phyloP scores from a whole-genome alignment of 352 stramenopile genomes.

The Globisporangium lucens region DNA sequence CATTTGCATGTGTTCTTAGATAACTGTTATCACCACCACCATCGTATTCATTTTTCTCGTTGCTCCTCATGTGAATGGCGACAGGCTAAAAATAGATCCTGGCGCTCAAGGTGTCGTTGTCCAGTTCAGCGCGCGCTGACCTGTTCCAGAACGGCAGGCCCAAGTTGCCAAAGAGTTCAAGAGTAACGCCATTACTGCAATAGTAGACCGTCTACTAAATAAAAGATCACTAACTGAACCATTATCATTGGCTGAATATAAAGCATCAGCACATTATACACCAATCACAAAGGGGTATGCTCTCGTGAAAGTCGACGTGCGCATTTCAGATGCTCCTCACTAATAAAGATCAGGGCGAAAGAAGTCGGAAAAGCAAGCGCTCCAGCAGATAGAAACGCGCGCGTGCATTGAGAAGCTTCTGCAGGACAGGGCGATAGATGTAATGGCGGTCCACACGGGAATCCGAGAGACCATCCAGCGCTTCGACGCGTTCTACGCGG shows the following conservation, averaged over 20 bases:
- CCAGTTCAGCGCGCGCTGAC: background rate
- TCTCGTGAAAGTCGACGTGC: conserved; percentile 6
- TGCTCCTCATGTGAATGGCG: too few relatives aligned
- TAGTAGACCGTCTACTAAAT: background rate
- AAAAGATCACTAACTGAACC: background rate
- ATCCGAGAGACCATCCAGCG: conserved; percentile 30
- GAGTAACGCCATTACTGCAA: background rate
- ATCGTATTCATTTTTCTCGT: too few relatives aligned
- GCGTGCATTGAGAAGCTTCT: background rate
- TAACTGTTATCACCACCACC: too few relatives aligned
- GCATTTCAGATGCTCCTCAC: background rate
- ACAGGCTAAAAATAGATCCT: background rate
- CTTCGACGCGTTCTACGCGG: conserved; percentile 66
- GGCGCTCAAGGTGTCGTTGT: background rate
- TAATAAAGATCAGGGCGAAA: background rate
- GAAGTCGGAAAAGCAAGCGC: background rate
- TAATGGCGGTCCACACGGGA: conserved; percentile 6
- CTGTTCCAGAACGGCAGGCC: background rate
- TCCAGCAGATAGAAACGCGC: background rate
- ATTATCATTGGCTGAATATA: background rate
- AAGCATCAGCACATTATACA: background rate
- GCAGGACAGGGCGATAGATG: background rate
- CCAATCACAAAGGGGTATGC: background rate
- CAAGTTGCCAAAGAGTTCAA: background rate
- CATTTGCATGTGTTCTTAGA: too few relatives aligned